Base-by-base conservation (phyloP, 495 filamentous ascomycete genomes). In the Tuber umbilicatum region DNA sequence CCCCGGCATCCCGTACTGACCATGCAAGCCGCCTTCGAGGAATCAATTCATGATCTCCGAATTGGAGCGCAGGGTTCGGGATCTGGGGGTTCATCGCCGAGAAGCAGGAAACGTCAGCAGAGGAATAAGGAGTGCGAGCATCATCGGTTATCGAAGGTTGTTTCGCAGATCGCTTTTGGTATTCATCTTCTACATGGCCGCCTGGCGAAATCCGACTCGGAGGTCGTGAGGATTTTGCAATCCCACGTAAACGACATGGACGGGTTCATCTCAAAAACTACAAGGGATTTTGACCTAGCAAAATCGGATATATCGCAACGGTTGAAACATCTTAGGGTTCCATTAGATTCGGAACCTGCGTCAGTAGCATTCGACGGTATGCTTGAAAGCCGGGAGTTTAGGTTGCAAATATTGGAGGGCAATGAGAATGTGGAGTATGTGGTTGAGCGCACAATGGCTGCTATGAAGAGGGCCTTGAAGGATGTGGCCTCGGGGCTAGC, bases 371-470 rank as follows among this genome's bases (percentile, higher is more conserved):
- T 99, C 79, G 93, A 97, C 82, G 86, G 87, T 55, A 97, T 98
- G 93, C 86, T 99, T 42, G 87, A 92, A 76, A 92, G 97, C 78
- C 89, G 90, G 70, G 87, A 87, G 70, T 98, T 97, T 77, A 90
- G 95, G 35, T 83, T 88, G 37, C 88, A 93, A 72, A 93, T 98
- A 64, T 85, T 97, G 35, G 88, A 90, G 68, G 93, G 94, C 69
- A 97, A 98, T 81, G 91, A 93, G 81, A 91, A 91, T 82, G 97
- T 99, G 73, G 93, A 97, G 80, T 91, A 93, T 83, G 92, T 97
- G 75, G 89, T 96, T 75, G 88, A 89, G 69, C 87, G 94, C 69
- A 97, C 94, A 35, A 88, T 90, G 2, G 82, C 85, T 14, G 88
- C 91, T 19, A 90, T 97, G 83, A 88, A 91, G 40, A 91, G 93